phyloP scores from a whole-genome alignment of 148 eudicot genomes.

The Oxyria digyna region DNA sequence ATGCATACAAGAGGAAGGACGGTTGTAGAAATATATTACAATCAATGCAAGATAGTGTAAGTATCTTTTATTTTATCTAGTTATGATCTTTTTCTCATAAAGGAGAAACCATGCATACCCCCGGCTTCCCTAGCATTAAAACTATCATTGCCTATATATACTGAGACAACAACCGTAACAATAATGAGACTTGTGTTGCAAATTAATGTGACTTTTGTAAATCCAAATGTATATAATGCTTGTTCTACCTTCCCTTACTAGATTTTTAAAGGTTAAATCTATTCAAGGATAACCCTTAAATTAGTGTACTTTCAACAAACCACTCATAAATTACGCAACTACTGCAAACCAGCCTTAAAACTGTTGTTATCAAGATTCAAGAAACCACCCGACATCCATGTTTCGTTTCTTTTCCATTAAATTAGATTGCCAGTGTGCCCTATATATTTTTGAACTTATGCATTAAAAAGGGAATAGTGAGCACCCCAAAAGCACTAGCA shows the following conservation, averaged over 20 bases:
- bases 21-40: conserved; percentile 11
- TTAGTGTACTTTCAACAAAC: neutral
- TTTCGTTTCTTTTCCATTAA: too few species aligned
- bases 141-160: neutral
- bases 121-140: too few species aligned
- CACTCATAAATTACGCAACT: too few species aligned
- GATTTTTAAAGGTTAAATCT: neutral
- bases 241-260: neutral
- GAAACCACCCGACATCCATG: too few species aligned
- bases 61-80: neutral
- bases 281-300: neutral
- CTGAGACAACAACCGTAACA: neutral
- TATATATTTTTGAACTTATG: too few species aligned
- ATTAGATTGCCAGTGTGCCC: too few species aligned
- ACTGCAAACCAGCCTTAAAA: too few species aligned
- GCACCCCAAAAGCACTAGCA: too few species aligned
- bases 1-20: conserved; percentile 49
- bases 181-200: neutral
- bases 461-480: too few species aligned
- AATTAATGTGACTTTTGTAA: neutral
- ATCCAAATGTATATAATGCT: neutral
- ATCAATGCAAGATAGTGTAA: neutral
- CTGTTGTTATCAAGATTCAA: too few species aligned
- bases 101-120: too few species aligned
- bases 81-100: neutral